A percentile compares a stretch with the other conserved stretches of the same genome.
These are phyloP conservation scores for Lyophyllum shimeji DNA, from an alignment of 768 basidiomycete genomes.

Conservation along the genomic window DNA sequence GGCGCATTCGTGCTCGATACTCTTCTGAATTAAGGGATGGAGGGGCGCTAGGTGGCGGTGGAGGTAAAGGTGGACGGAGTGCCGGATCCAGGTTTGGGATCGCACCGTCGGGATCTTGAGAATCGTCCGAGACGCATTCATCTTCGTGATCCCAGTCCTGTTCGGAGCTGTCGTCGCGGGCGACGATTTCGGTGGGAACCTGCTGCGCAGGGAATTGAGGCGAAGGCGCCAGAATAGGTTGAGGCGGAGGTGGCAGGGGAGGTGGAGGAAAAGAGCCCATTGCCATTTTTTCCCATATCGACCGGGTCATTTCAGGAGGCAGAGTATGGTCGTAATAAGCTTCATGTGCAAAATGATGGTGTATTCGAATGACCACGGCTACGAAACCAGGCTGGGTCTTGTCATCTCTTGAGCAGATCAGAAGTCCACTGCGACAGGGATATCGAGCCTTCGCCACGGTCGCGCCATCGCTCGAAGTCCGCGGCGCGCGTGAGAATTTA, in stretches of 20 bases:
- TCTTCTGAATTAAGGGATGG: slow-evolving; percentile 18
- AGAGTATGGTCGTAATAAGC: slow-evolving; percentile 40
- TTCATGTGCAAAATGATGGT: slow-evolving; percentile 43
- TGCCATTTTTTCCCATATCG: slow-evolving; percentile 29
- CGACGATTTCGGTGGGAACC: neutral
- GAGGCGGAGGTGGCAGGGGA: neutral
- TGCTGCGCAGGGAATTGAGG: neutral
- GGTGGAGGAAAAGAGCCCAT: neutral
- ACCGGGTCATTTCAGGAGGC: slow-evolving; percentile 35
- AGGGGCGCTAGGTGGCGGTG: neutral
- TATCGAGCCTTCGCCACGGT: slow-evolving; percentile 40
- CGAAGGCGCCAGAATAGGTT: neutral
- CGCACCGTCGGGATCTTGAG: neutral
- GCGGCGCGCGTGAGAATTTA: slow-evolving; percentile 32
- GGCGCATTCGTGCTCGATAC: slow-evolving; percentile 37
- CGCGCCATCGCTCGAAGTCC: slow-evolving; percentile 36
- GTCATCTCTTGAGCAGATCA: slow-evolving; percentile 42
- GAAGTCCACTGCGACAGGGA: slow-evolving; percentile 44
- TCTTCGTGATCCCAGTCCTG: slow-evolving; percentile 1
- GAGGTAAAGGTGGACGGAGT: neutral
- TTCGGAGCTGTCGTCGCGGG: slow-evolving; percentile 10
- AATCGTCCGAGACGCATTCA: neutral
- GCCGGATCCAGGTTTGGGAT: neutral
- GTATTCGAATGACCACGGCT: slow-evolving; percentile 41
- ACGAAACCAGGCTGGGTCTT: slow-evolving; percentile 17